Conservation (phyloP, 78 protist genomes). For the Bigelowiella natans region DNA sequence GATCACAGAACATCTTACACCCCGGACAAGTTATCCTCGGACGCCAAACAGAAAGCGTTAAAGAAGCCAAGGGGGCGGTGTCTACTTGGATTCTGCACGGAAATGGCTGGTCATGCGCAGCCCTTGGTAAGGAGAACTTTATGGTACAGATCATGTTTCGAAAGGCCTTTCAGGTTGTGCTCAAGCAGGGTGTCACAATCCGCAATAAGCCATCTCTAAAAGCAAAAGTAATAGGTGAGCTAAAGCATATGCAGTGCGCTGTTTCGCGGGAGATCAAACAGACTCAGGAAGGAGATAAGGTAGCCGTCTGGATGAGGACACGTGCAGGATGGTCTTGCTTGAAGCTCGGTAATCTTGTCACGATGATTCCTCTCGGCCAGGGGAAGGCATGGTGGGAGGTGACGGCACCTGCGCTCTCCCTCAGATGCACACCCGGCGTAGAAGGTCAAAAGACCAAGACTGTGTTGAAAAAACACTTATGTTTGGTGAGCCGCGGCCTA, state of each 20-base stretch:
- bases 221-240: background rate
- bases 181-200: background rate
- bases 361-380: background rate
- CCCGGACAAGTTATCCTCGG: background rate
- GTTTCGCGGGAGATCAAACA: background rate
- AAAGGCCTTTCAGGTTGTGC: background rate
- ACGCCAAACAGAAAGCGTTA: background rate
- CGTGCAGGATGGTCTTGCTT: background rate
- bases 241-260: background rate
- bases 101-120: background rate
- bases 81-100: background rate
- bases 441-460: background rate
- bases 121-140: background rate
- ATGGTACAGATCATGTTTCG: background rate
- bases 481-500: background rate
- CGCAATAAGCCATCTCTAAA: background rate
- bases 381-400: background rate
- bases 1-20: background rate
- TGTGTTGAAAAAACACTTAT: background rate
- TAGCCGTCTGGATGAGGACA: background rate
- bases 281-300: background rate
- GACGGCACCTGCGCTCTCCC: background rate
- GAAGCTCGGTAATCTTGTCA: background rate
- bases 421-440: background rate
- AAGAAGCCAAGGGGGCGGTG: background rate